These are phyloP conservation scores for Saccharomycopsis synnaedendra DNA, from an alignment of 805 yeast species.

Conservation along the genomic window DNA sequence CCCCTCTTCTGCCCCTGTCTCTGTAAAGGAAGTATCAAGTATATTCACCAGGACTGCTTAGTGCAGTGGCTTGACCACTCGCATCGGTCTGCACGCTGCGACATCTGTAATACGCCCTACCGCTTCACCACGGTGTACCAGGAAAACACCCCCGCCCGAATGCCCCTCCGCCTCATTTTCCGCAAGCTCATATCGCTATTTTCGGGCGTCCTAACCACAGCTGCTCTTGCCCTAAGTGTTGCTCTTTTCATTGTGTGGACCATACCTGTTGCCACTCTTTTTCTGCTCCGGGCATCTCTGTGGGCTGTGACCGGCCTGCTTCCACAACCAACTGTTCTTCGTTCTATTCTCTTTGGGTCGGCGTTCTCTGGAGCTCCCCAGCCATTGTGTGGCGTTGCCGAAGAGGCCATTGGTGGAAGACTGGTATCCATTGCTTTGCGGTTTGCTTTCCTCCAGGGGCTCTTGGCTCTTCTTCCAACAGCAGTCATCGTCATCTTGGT, in stretches of 20 bases:
- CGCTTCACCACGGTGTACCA: conserved; percentile 55
- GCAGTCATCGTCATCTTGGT: conserved; percentile 33
- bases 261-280: too few relatives aligned
- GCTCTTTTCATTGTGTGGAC: too few relatives aligned
- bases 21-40: conserved; percentile 88
- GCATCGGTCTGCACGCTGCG: conserved; percentile 59
- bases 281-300: too few relatives aligned
- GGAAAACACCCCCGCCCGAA: conserved; percentile 48
- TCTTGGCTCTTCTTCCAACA: conserved; percentile 28
- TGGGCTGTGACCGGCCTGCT: too few relatives aligned
- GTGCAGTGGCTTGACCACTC: conserved; percentile 77
- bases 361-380: too few relatives aligned
- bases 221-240: too few relatives aligned
- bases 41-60: conserved; percentile 86
- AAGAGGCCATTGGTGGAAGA: too few relatives aligned
- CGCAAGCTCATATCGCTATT: too few relatives aligned
- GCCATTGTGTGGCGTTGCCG: too few relatives aligned
- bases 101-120: conserved; percentile 74
- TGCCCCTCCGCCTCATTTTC: conserved; percentile 33
- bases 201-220: too few relatives aligned
- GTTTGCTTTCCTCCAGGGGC: conserved; percentile 16
- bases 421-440: not conserved
- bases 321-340: too few relatives aligned
- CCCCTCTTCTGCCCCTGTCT: conserved; percentile 88
- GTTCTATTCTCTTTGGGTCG: too few relatives aligned